Evolutionary conservation across 2,329 filamentous ascomycete genomes (phyloP), one percentile per base, ranked within the genome.

Genomic region (Calonectria montana): DNA sequence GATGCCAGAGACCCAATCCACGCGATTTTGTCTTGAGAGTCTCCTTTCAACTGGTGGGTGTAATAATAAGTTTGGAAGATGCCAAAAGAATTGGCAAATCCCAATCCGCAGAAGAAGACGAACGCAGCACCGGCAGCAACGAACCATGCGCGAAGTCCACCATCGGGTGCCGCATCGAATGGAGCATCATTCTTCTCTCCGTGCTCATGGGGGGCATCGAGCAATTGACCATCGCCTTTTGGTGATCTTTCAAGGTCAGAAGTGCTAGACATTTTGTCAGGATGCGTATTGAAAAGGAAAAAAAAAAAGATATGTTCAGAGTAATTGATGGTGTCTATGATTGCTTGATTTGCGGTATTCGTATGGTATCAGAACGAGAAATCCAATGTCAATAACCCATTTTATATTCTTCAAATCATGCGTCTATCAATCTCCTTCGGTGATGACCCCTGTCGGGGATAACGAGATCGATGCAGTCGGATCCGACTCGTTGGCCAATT

Each of bases 21-120:
- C 4, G 85, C 79, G 25, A 87, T 77, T 4, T 81, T 74, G 53
- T 83, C 80, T 0, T 81, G 70, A 1, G 81, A 77, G 1, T 80
- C 65, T 25, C 77, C 73, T 1, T 18, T 43, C 2, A 87, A 81
- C 50, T 82, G 79, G 29, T 86, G 81, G 0, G 75, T 68, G 62
- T 83, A 74, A 77, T 87, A 87, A 75, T 85, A 87, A 1, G 84
- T 82, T 66, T 85, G 82, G 64, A 88, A 86, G 5, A 84, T 79
- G 18, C 87, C 86, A 50, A 86, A 87, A 0, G 84, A 84, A 75
- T 87, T 87, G 62, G 81, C 72, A 70, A 84, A 85, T 16, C 85
- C 86, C 0, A 87, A 75, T 15, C 76, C 80, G 4, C 78, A 82
- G 75, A 87, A 86, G 67, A 85, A 82, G 27, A 82, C 77, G 23